phyloP scores from a whole-genome alignment of 2,329 filamentous ascomycete species.

The Polychaeton citri region DNA sequence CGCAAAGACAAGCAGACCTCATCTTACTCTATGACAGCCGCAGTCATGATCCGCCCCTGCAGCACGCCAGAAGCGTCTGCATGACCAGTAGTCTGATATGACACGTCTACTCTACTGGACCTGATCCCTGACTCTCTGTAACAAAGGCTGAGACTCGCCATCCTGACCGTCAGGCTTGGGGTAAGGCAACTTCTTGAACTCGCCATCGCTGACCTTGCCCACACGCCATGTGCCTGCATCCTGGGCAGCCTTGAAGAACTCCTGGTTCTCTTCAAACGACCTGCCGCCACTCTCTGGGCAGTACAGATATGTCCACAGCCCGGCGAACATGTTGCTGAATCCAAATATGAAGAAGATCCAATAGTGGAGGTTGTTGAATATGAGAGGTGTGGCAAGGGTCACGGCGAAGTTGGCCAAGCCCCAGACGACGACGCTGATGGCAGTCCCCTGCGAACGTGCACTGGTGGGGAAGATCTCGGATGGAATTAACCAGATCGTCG shows the following conservation, averaged over 20 bases:
- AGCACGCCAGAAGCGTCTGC: too few relatives aligned
- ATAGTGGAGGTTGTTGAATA: slow-evolving; percentile 47
- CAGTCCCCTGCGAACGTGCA: slow-evolving; percentile 41
- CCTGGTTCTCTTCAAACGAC: slow-evolving; percentile 47
- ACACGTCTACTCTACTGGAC: slow-evolving; percentile 1
- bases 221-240: slow-evolving; percentile 42
- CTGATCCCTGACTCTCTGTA: slow-evolving; percentile 32
- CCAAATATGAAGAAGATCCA: slow-evolving; percentile 46
- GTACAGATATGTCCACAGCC: slow-evolving; percentile 40
- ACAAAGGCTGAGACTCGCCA: slow-evolving; percentile 32
- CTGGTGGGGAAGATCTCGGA: slow-evolving; percentile 46
- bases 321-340: slow-evolving; percentile 41
- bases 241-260: slow-evolving; percentile 42
- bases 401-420: slow-evolving; percentile 45
- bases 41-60: too few relatives aligned
- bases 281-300: slow-evolving; percentile 43
- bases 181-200: slow-evolving; percentile 34
- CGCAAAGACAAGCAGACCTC: too few relatives aligned
- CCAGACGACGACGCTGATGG: slow-evolving; percentile 43
- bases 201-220: slow-evolving; percentile 37
- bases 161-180: slow-evolving; percentile 24
- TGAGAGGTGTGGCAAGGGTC: slow-evolving; percentile 43
- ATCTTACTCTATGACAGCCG: too few relatives aligned
- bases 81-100: too few relatives aligned
- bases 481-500: slow-evolving; percentile 46